A percentile compares a stretch with the other conserved stretches of the same genome.
phyloP scores from a whole-genome alignment of 2,329 filamentous ascomycete species.

The Clarireedia sp. region DNA sequence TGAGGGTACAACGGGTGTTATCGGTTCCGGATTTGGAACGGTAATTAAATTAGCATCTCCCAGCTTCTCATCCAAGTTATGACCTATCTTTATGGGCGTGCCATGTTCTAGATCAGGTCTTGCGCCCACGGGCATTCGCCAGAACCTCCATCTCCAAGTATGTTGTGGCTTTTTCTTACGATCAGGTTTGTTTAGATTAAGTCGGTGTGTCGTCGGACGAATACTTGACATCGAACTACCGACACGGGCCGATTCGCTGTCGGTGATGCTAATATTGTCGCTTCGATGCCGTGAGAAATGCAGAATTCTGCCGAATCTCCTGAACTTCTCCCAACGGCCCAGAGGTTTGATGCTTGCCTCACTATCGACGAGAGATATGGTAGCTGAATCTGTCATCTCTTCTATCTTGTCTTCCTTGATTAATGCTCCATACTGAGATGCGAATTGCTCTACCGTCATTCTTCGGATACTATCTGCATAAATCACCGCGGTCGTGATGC shows the following conservation, averaged over 20 bases:
- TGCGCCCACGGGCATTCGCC: background rate
- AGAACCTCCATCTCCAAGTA: background rate
- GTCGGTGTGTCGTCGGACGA: too few relatives aligned
- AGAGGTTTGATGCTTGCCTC: background rate
- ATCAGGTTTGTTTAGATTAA: too few relatives aligned
- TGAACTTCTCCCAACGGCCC: background rate
- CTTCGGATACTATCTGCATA: constrained; percentile 7
- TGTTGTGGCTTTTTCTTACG: background rate
- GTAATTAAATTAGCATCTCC: too few relatives aligned
- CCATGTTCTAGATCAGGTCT: background rate
- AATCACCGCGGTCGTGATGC: constrained; percentile 1
- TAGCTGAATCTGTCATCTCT: background rate
- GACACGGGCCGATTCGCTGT: too few relatives aligned
- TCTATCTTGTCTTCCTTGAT: background rate
- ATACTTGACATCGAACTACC: too few relatives aligned
- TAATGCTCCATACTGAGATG: background rate
- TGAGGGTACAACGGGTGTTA: too few relatives aligned
- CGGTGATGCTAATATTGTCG: background rate
- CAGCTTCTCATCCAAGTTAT: too few relatives aligned
- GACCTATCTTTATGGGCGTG: background rate
- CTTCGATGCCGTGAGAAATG: background rate
- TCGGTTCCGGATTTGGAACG: too few relatives aligned
- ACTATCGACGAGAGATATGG: background rate
- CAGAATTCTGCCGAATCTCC: background rate
- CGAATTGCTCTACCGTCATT: constrained; percentile 2